These are phyloP conservation scores for Moniliella sp. DNA, from an alignment of 1,284 basidiomycete species.

Conservation along the genomic window DNA sequence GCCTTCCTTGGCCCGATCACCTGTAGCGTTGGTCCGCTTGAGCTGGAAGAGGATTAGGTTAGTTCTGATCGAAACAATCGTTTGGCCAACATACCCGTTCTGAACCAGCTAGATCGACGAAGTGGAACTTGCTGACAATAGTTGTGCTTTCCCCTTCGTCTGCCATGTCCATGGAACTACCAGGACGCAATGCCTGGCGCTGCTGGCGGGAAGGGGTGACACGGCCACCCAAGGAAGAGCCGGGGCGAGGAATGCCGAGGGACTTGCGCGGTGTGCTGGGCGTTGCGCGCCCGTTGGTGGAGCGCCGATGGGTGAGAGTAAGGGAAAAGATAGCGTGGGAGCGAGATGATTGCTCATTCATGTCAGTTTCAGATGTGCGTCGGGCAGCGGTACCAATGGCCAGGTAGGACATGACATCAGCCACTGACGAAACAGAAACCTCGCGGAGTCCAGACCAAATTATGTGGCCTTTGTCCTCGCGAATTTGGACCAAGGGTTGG, in stretches of 20 bases:
- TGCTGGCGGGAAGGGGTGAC: slow-evolving; percentile 5
- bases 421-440: slow-evolving; percentile 56
- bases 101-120: slow-evolving; percentile 87
- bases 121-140: slow-evolving; percentile 86
- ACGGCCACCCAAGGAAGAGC: slow-evolving; percentile 11
- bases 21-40: slow-evolving; percentile 41
- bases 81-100: slow-evolving; percentile 48
- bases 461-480: slow-evolving; percentile 88
- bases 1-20: slow-evolving; percentile 87
- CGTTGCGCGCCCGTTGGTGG: no score
- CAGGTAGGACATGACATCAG: slow-evolving; percentile 72
- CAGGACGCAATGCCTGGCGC: neutral
- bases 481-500: slow-evolving; percentile 66
- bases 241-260: no score
- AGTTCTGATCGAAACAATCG: neutral
- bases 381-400: slow-evolving; percentile 64
- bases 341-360: slow-evolving; percentile 92
- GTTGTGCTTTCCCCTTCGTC: slow-evolving; percentile 37
- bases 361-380: slow-evolving; percentile 86
- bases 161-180: slow-evolving; percentile 1
- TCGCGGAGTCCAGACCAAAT: slow-evolving; percentile 89
- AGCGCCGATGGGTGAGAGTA: slow-evolving; percentile 63
- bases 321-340: slow-evolving; percentile 97
- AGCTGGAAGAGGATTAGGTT: slow-evolving; percentile 27
- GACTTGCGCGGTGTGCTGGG: no score